Conservation (phyloP, 2,329 filamentous ascomycete species). For the Cryoendolithus antarcticus region DNA sequence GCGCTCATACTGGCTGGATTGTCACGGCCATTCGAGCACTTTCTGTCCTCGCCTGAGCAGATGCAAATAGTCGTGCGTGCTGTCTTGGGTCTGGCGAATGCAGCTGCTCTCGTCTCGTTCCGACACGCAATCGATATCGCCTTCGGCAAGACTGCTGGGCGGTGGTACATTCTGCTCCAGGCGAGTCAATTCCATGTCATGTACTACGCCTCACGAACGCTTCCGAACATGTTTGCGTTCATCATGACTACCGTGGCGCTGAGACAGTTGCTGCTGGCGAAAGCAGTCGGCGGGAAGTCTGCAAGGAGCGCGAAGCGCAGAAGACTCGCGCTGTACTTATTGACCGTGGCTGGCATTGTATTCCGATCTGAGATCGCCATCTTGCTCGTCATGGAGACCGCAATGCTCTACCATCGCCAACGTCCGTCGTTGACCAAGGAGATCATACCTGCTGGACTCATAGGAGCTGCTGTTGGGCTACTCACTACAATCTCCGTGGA, state of each 20-base stretch:
- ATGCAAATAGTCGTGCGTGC: conserved; percentile 53
- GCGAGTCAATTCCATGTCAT: conserved; percentile 81
- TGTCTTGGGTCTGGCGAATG: conserved; percentile 68
- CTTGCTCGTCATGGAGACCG: conserved; percentile 55
- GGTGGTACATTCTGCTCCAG: conserved; percentile 72
- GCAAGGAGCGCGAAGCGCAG: conserved; percentile 35
- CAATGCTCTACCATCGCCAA: conserved; percentile 48
- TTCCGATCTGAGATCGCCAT: conserved; percentile 86
- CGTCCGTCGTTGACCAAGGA: conserved; percentile 42
- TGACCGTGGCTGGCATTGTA: conserved; percentile 69
- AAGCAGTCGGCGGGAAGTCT: conserved; percentile 24
- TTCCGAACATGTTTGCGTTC: conserved; percentile 97
- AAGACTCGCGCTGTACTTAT: conserved; percentile 55
- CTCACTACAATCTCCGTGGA: conserved; percentile 62
- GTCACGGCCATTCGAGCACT: conserved; percentile 51
- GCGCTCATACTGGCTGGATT: conserved; percentile 62
- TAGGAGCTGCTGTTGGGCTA: conserved; percentile 56
- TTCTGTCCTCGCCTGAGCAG: conserved; percentile 46
- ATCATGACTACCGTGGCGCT: conserved; percentile 59
- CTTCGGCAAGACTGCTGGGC: conserved; percentile 55
- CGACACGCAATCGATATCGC: conserved; percentile 49
- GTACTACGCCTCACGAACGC: conserved; percentile 80
- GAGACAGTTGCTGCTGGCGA: conserved; percentile 37
- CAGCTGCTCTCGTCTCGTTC: conserved; percentile 54
- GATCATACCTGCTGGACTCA: conserved; percentile 54